Evolutionary conservation across 2,329 filamentous ascomycete species (phyloP), one percentile per base, ranked within the genome.

Genomic region (Ophiostoma angusticollis): DNA sequence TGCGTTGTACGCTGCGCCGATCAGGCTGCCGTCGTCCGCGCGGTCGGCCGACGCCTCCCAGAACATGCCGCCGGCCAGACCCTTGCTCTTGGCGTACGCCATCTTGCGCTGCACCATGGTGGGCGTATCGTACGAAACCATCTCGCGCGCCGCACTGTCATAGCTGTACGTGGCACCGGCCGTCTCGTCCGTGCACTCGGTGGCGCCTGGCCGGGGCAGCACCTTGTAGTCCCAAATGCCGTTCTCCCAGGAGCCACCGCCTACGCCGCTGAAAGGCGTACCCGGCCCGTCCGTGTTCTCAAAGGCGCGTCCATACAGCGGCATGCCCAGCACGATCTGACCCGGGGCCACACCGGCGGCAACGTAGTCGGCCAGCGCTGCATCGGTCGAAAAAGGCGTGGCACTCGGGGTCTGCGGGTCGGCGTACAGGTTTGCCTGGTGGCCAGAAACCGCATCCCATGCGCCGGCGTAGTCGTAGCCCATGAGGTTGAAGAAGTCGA

Each of bases 191-290:
- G 72, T 68, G 31, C 62, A 46, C 50, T 80, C 72, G 2, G 59
- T 58, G 0, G 78, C 72, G 1, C 74, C 76, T 0, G 68, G 52
- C 21, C 67, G 66, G 0, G 84, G 84, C 2, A 93, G 67, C 0
- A 59, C 78, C 61, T 87, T 91, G 66, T 82, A 91, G 56, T 91
- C 83, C 74, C 80, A 89, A 9, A 85, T 64, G 1, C 80, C 81
- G 24, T 67, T 62, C 58, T 89, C 83, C 75, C 76, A 87, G 38
- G 68, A 76, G 0, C 81, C 83, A 9, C 61, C 53, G 3, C 82
- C 84, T 16, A 79, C 61, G 16, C 81, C 80, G 4, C 52, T 67
- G 58, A 67, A 91, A 0, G 68, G 41, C 43, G 68, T 58, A 6
- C 84, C 84, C 1, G 78, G 68, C 0, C 83, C 83, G n/a, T 63